phyloP scores from a whole-genome alignment of 352 stramenopile species.

The Pythium scleroteichum region DNA sequence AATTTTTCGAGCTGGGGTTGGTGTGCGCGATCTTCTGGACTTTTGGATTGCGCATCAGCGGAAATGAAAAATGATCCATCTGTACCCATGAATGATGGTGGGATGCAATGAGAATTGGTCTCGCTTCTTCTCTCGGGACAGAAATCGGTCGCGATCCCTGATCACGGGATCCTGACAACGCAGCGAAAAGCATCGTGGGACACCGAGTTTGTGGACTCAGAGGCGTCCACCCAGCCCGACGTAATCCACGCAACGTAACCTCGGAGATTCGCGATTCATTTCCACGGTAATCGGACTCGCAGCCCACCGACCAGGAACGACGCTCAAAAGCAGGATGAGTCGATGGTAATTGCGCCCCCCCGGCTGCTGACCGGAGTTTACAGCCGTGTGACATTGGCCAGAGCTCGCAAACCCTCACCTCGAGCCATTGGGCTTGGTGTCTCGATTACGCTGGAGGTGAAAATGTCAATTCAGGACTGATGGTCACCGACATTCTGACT shows the following conservation, averaged over 20 bases:
- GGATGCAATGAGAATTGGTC: background rate
- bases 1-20: too few relatives aligned
- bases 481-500: background rate
- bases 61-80: background rate
- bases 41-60: conserved; percentile 1
- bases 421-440: background rate
- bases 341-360: too few relatives aligned
- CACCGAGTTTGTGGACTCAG: conserved; percentile 10
- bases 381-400: too few relatives aligned
- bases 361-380: too few relatives aligned
- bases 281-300: too few relatives aligned
- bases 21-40: too few relatives aligned
- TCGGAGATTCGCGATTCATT: too few relatives aligned
- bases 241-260: too few relatives aligned
- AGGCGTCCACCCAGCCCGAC: background rate
- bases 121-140: background rate
- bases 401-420: background rate
- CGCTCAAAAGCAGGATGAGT: too few relatives aligned
- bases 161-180: conserved; percentile 5
- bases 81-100: conserved; percentile 5
- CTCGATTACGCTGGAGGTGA: background rate
- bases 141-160: background rate
- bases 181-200: conserved; percentile 15
- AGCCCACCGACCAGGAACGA: too few relatives aligned
- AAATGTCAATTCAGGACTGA: background rate